These are phyloP conservation scores for Annulohypoxylon maeteangense DNA, from an alignment of 495 filamentous ascomycete species.

Conservation along the genomic window DNA sequence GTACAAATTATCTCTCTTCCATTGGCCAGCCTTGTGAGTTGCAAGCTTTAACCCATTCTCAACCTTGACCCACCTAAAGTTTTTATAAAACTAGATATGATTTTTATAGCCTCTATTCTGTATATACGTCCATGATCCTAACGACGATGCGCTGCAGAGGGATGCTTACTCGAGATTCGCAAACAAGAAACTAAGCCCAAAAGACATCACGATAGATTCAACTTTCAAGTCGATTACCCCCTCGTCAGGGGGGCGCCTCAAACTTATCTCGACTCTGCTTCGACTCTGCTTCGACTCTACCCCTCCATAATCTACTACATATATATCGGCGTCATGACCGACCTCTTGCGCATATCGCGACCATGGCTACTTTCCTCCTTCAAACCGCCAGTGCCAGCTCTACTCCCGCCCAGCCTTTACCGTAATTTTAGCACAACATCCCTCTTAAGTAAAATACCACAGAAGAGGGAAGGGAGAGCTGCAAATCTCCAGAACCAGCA, in stretches of 20 bases:
- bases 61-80: constrained; percentile 29
- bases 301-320: background rate
- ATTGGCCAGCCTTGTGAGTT: constrained; percentile 23
- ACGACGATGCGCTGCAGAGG: background rate
- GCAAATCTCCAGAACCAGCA: background rate
- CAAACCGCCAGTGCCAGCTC: background rate
- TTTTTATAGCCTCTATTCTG: background rate
- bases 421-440: constrained; percentile 19
- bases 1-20: background rate
- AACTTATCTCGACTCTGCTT: background rate
- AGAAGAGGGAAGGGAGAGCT: background rate
- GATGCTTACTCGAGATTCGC: background rate
- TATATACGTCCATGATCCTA: background rate
- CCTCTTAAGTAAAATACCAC: background rate
- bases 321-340: constrained; percentile 24
- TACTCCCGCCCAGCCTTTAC: constrained; percentile 5
- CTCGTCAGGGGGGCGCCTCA: background rate
- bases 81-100: constrained; percentile 16
- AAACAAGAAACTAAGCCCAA: background rate
- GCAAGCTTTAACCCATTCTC: background rate
- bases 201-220: background rate
- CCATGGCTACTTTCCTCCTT: constrained; percentile 26
- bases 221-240: background rate
- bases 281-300: background rate
- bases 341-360: constrained; percentile 28